Percentiles rank a stretch among this genome's conserved stretches.
Evolutionary conservation across 2,329 filamentous ascomycete species (phyloP).

Genomic region (Neonectria hederae): DNA sequence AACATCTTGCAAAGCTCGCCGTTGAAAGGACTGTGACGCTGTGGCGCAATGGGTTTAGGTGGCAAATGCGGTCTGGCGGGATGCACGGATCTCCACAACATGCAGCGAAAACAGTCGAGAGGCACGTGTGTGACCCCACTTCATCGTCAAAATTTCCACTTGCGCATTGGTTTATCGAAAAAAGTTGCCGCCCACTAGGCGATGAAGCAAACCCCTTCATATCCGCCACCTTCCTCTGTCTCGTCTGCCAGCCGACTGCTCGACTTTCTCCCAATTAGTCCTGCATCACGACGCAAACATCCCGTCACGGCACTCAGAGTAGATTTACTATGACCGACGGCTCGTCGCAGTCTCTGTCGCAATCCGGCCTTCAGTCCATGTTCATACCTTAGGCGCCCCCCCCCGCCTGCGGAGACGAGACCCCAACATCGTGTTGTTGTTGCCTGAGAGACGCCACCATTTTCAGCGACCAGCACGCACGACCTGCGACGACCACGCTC

Average conservation of each 20-base stretch:
- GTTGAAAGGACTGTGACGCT: not conserved
- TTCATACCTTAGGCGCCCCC: constrained; percentile 34
- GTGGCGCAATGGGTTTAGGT: constrained; percentile 17
- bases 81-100: constrained; percentile 32
- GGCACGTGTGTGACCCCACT: constrained; percentile 46
- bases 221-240: constrained; percentile 18
- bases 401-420: constrained; percentile 22
- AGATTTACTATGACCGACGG: constrained; percentile 43
- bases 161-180: constrained; percentile 27
- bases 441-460: constrained; percentile 42
- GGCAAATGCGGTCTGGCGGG: constrained; percentile 1
- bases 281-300: not conserved
- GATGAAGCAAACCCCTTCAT: constrained; percentile 26
- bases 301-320: not conserved
- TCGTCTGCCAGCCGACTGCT: constrained; percentile 5
- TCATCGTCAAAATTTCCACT: constrained; percentile 39
- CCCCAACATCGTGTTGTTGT: constrained; percentile 27
- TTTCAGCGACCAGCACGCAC: constrained; percentile 26
- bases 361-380: constrained; percentile 38
- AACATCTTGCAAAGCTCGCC: not conserved
- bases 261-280: constrained; percentile 1
- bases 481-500: constrained; percentile 4
- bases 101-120: constrained; percentile 14
- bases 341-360: constrained; percentile 27
- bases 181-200: constrained; percentile 36